phyloP scores from a whole-genome alignment of 116 monocot genomes.

The Papilionanthe hybrid region DNA sequence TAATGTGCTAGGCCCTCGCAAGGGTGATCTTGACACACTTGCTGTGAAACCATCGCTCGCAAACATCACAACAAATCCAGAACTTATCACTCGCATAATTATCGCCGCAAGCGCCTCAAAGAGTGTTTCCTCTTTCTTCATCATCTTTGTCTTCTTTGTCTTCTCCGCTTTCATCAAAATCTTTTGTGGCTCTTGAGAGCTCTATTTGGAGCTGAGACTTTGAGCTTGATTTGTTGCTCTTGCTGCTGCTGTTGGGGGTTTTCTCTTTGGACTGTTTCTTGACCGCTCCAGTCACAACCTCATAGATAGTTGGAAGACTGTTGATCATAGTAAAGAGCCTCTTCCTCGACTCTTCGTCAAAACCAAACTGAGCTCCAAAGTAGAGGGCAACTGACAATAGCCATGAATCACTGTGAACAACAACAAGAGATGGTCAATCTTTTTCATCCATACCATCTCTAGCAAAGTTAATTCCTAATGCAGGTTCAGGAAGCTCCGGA shows the following conservation, averaged over 20 bases:
- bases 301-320: constrained; percentile 5
- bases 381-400: constrained; percentile 12
- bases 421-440: constrained; percentile 12
- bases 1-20: constrained; percentile 54
- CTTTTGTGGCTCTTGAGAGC: constrained; percentile 12
- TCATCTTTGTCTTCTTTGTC: constrained; percentile 25
- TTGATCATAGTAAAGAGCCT: constrained; percentile 13
- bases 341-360: constrained; percentile 11
- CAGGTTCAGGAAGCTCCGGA: too few relatives aligned
- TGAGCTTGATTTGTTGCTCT: constrained; percentile 27
- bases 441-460: too few relatives aligned
- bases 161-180: constrained; percentile 39
- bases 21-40: constrained; percentile 63
- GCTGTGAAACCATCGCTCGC: constrained; percentile 58
- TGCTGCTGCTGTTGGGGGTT: constrained; percentile 7
- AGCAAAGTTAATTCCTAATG: too few relatives aligned
- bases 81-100: too few relatives aligned
- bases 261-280: too few relatives aligned
- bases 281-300: constrained; percentile 17
- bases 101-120: too few relatives aligned
- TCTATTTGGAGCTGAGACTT: constrained; percentile 10
- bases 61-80: too few relatives aligned
- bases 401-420: constrained; percentile 17
- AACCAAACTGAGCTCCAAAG: constrained; percentile 16
- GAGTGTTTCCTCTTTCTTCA: constrained; percentile 34